phyloP scores from a whole-genome alignment of 2,329 filamentous ascomycete genomes.

The Penicillium sp. region DNA sequence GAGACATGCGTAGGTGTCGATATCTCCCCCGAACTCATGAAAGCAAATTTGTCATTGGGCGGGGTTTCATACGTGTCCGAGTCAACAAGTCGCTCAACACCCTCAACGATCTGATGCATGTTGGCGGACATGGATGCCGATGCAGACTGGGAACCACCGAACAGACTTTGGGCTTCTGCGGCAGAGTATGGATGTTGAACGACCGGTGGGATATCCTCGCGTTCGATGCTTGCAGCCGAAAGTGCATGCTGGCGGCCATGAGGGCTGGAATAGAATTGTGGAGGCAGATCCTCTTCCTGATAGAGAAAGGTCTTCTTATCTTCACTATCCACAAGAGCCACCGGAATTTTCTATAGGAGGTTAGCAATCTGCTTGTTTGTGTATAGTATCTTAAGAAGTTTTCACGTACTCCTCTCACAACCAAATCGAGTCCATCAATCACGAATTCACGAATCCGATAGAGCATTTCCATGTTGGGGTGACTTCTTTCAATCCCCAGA shows the following conservation, averaged over 20 bases:
- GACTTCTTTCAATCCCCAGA: constrained; percentile 51
- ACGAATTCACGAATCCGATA: constrained; percentile 64
- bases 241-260: constrained; percentile 43
- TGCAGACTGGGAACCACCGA: constrained; percentile 49
- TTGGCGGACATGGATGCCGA: constrained; percentile 46
- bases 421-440: constrained; percentile 60
- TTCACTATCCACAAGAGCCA: constrained; percentile 49
- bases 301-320: constrained; percentile 52
- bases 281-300: constrained; percentile 53
- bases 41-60: constrained; percentile 30
- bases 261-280: constrained; percentile 51
- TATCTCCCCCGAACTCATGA: constrained; percentile 26
- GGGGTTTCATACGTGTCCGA: constrained; percentile 42
- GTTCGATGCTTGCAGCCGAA: constrained; percentile 43
- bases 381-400: neutral
- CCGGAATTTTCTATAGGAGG: constrained; percentile 44
- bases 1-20: constrained; percentile 28
- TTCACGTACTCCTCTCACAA: constrained; percentile 47
- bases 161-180: constrained; percentile 34
- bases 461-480: constrained; percentile 65
- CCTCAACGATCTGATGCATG: constrained; percentile 43
- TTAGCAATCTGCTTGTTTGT: constrained; percentile 21
- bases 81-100: constrained; percentile 41
- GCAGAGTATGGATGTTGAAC: constrained; percentile 27
- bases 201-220: constrained; percentile 37